These are phyloP conservation scores for Metarhizium album DNA, from an alignment of 2,329 filamentous ascomycete genomes.

Conservation along the genomic window DNA sequence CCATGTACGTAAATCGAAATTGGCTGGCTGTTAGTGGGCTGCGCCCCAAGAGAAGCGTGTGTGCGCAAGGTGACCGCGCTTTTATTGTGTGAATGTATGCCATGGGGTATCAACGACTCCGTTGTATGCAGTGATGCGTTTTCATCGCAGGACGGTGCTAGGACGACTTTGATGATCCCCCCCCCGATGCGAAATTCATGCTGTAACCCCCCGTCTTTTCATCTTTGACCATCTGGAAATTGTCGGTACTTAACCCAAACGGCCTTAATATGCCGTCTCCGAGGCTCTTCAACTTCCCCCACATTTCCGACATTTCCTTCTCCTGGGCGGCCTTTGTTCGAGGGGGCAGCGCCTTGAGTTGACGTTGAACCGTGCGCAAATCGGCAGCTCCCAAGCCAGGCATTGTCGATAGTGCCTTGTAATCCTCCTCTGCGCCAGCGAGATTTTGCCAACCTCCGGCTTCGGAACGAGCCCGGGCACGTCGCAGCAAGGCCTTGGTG, in stretches of 20 bases:
- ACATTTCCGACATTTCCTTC: slow-evolving; percentile 88
- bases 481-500: slow-evolving; percentile 70
- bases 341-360: slow-evolving; percentile 55
- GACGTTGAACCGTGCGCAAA: slow-evolving; percentile 52
- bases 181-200: slow-evolving; percentile 62
- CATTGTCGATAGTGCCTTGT: slow-evolving; percentile 52
- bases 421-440: slow-evolving; percentile 69
- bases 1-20: background rate
- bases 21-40: background rate
- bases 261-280: slow-evolving; percentile 88
- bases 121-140: background rate
- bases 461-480: slow-evolving; percentile 62
- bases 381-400: slow-evolving; percentile 51
- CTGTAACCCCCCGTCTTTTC: slow-evolving; percentile 85
- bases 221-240: slow-evolving; percentile 90
- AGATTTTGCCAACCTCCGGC: slow-evolving; percentile 70
- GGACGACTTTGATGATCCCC: slow-evolving; percentile 8
- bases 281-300: slow-evolving; percentile 87
- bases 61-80: background rate
- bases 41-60: background rate
- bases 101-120: background rate
- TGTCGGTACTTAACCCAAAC: slow-evolving; percentile 87
- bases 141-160: background rate
- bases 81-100: background rate
- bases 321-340: slow-evolving; percentile 70